Evolutionary conservation across 169 alveolate species (phyloP).

Genomic region (Cryptosporidium felis): DNA sequence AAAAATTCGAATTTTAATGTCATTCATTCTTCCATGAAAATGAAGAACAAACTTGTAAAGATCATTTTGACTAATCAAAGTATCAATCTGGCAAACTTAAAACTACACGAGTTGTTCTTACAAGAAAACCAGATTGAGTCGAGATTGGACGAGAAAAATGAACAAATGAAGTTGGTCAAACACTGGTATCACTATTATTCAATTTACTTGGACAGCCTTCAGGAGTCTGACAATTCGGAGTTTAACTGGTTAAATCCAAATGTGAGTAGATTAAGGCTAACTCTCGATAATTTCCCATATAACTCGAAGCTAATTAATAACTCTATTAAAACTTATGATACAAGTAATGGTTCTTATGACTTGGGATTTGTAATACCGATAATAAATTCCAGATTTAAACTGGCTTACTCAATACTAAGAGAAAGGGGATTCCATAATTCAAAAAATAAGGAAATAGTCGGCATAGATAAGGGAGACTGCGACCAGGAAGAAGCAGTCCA

Average conservation of each 20-base stretch:
- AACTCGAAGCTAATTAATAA: not conserved
- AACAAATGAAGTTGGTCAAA: not conserved
- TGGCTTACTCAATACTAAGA: slow-evolving; percentile 61
- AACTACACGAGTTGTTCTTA: not conserved
- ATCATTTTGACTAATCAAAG: not conserved
- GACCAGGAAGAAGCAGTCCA: not conserved
- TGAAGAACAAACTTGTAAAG: not conserved
- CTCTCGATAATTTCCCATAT: slow-evolving; percentile 38
- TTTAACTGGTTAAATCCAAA: slow-evolving; percentile 63
- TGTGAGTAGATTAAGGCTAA: slow-evolving; percentile 5
- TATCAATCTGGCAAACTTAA: not conserved
- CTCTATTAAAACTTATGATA: not conserved
- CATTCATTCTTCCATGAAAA: not conserved
- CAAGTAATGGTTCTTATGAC: not conserved
- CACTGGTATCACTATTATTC: slow-evolving; percentile 60
- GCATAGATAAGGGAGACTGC: not conserved
- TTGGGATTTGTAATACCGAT: slow-evolving; percentile 45
- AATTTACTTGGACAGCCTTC: not conserved
- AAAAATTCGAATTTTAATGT: no score
- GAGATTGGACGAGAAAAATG: not conserved
- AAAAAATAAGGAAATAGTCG: not conserved
- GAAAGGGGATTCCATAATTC: slow-evolving; percentile 52
- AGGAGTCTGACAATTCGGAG: slow-evolving; percentile 1
- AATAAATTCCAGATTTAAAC: slow-evolving; percentile 33
- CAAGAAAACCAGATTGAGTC: not conserved